These are phyloP conservation scores for Colletotrichum higginsianum DNA, from an alignment of 2,329 filamentous ascomycete species.

Conservation along the genomic window DNA sequence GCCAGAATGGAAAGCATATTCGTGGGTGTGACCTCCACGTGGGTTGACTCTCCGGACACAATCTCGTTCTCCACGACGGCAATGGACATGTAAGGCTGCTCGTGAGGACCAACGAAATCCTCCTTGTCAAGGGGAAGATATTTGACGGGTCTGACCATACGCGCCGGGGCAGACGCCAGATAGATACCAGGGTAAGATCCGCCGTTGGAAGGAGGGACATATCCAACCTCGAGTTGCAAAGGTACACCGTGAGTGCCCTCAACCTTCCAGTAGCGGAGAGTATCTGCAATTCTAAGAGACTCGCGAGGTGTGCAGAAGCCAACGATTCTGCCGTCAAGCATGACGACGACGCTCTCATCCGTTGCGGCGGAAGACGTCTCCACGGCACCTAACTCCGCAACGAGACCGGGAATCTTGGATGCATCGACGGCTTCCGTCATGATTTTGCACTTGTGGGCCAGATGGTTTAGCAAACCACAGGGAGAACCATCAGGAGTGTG, in stretches of 20 bases:
- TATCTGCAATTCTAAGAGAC: conserved; percentile 86
- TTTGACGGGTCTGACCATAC: conserved; percentile 93
- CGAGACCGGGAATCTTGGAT: conserved; percentile 80
- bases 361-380: conserved; percentile 82
- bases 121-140: conserved; percentile 89
- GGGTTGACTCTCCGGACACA: conserved; percentile 88
- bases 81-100: conserved; percentile 99
- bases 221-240: conserved; percentile 89
- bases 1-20: conserved; percentile 98
- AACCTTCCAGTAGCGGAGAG: conserved; percentile 95
- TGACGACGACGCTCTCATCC: conserved; percentile 88
- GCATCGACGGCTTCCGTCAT: conserved; percentile 82
- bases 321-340: conserved; percentile 90
- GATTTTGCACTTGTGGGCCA: conserved; percentile 95
- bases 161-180: conserved; percentile 87
- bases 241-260: conserved; percentile 87
- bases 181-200: conserved; percentile 98
- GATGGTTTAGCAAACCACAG: conserved; percentile 94
- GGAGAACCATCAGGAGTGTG: conserved; percentile 97
- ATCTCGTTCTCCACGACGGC: conserved; percentile 92
- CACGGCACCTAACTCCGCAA: conserved; percentile 85
- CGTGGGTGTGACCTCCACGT: conserved; percentile 94
- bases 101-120: conserved; percentile 92
- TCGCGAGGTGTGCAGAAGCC: conserved; percentile 92
- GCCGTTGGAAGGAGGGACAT: conserved; percentile 87